Percentiles rank a stretch among this genome's conserved stretches.
phyloP scores from a whole-genome alignment of 2,329 filamentous ascomycete genomes.

The Hypoxylon sp. region DNA sequence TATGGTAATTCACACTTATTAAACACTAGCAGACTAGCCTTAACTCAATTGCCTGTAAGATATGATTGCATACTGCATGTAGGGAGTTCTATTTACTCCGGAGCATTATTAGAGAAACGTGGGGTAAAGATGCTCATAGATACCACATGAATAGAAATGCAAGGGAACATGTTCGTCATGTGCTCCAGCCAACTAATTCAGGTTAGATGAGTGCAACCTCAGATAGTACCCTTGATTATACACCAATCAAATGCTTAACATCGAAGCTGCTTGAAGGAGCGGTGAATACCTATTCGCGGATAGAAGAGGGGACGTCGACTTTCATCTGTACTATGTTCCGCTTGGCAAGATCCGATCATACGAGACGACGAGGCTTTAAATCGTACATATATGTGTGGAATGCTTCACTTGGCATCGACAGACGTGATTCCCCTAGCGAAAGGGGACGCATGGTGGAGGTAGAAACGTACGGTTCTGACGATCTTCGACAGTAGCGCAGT shows the following conservation, averaged over 20 bases:
- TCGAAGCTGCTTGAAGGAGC: conserved; percentile 33
- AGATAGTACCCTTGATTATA: conserved; percentile 8
- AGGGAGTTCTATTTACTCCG: no score
- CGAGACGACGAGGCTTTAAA: no score
- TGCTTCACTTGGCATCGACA: conserved; percentile 3
- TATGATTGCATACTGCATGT: no score
- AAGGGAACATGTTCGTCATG: conserved; percentile 31
- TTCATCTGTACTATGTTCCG: not conserved
- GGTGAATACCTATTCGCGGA: conserved; percentile 31
- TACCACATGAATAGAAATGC: conserved; percentile 9
- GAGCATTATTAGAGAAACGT: conserved; percentile 22
- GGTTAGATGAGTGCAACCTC: conserved; percentile 26
- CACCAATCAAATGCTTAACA: conserved; percentile 22
- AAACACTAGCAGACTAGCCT: no score
- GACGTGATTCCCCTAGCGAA: conserved; percentile 5
- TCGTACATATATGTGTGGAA: no score
- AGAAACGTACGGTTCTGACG: conserved; percentile 6
- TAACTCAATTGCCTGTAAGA: no score
- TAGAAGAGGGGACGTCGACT: not conserved
- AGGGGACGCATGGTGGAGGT: not conserved
- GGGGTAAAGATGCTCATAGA: conserved; percentile 23
- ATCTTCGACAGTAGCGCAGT: conserved; percentile 6
- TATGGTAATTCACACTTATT: no score
- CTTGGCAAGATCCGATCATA: conserved; percentile 4
- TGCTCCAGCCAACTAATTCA: conserved; percentile 27